Base-by-base conservation (phyloP, 352 stramenopile genomes). In the Phytophthora quininea region DNA sequence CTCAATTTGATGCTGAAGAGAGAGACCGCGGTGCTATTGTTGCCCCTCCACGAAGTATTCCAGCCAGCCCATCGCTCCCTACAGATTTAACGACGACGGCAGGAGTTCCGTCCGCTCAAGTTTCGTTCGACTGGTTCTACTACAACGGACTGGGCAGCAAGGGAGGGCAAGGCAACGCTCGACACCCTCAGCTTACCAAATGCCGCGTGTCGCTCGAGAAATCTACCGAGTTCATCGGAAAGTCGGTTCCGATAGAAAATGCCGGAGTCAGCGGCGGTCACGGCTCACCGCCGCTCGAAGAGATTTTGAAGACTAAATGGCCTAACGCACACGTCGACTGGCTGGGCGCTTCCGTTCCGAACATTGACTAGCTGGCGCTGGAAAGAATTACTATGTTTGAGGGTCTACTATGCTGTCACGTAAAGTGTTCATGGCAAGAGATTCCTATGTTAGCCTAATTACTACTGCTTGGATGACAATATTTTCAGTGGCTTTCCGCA, bases 241-340 rank as follows among this genome's bases (percentile, higher is more conserved):
- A 87, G 52, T 88, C 84, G 3, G 80, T 91, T 12, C 82, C 84
- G 3, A 86, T 92, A 31, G 71, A 75, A 42, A 73, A 79, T 65
- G 50, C 73, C 12, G 55, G 77, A 2, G 57, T 48, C 12, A 78
- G 72, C 61, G 75, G 80, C 9, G 84, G 82, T 7, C 74, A 90
- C 57, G 74, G 66, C 1, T 82, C 73, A 5, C 65, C 73, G 50
- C 74, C 84, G 1, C 61, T 96, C 4, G 88, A 96, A 68, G 86
- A 93, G 64, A 86, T 93, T 48, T 64, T 96, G 48, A 85, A 84
- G 53, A 96, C 88, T 35, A 91, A 90, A 58, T 96, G 88, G 88
- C 68, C 64, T 0, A 68, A 54, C 15, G 82, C 82, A 30, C 56
- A 46, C 30, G 76, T 92, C n/a, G 50, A 82, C 27, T 93, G 86